phyloP scores from a whole-genome alignment of 495 filamentous ascomycete genomes.

The Pseudoneurospora amorphoporcata region DNA sequence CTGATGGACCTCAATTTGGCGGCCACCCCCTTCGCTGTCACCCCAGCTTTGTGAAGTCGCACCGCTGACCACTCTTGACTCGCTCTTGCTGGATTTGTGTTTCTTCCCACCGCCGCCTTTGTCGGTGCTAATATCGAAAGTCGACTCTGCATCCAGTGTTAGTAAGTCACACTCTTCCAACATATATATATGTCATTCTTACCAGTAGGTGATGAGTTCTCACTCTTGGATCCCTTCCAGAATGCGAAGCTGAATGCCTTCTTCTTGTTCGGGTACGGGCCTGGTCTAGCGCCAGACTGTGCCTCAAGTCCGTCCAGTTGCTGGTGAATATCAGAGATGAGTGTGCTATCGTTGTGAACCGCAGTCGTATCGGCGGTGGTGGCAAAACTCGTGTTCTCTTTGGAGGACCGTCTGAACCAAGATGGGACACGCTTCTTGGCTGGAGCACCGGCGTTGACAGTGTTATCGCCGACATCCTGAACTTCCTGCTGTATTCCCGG shows the following conservation, averaged over 20 bases:
- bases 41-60: constrained; percentile 9
- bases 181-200: constrained; percentile 1
- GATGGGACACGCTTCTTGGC: constrained; percentile 48
- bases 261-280: constrained; percentile 25
- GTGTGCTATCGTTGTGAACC: neutral
- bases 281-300: neutral
- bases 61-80: neutral
- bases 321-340: neutral
- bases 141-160: constrained; percentile 3
- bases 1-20: constrained; percentile 49
- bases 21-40: constrained; percentile 14
- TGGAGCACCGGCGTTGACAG: constrained; percentile 3
- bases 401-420: constrained; percentile 55
- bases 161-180: neutral
- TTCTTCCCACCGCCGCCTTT: constrained; percentile 7
- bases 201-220: constrained; percentile 30
- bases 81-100: constrained; percentile 2
- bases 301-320: neutral
- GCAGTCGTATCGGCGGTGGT: constrained; percentile 7
- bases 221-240: constrained; percentile 34
- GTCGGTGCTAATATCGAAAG: neutral
- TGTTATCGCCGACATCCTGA: neutral
- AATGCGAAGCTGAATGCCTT: constrained; percentile 36
- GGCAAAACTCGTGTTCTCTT: constrained; percentile 20
- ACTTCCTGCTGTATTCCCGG: neutral